phyloP scores from a whole-genome alignment of 176 grass and related monocot species.

The Aegilops bicornis region DNA sequence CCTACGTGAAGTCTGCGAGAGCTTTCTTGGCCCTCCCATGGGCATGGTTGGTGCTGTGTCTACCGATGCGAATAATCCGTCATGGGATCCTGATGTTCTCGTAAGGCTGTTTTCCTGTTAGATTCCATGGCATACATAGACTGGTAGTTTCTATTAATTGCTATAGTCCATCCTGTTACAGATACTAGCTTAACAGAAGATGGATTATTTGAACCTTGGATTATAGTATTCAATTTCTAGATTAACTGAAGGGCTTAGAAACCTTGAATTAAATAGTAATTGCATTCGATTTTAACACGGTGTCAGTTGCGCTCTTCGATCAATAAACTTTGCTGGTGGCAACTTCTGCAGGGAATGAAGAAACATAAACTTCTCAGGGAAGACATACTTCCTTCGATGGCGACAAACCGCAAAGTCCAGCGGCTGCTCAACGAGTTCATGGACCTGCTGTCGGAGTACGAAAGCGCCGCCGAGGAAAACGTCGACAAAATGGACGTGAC shows the following conservation, averaged over 20 bases:
- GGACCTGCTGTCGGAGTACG: constrained; percentile 82
- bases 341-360: constrained; percentile 75
- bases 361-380: constrained; percentile 86
- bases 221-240: not conserved
- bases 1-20: constrained; percentile 81
- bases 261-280: not conserved
- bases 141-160: not conserved
- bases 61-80: constrained; percentile 43
- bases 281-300: not conserved
- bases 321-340: not conserved
- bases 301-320: not conserved
- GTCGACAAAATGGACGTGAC: constrained; percentile 37
- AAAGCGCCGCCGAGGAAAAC: constrained; percentile 39
- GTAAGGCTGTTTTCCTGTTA: constrained; percentile 49
- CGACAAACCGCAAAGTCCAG: constrained; percentile 90
- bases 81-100: constrained; percentile 85
- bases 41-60: constrained; percentile 46
- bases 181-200: not conserved
- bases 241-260: not conserved
- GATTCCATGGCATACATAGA: not conserved
- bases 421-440: constrained; percentile 89
- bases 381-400: constrained; percentile 87
- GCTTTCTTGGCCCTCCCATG: constrained; percentile 82
- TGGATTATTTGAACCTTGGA: not conserved
- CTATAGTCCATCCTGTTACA: not conserved